These are phyloP conservation scores for Cryptosporidium sp. DNA, from an alignment of 169 alveolate genomes.

Conservation along the genomic window DNA sequence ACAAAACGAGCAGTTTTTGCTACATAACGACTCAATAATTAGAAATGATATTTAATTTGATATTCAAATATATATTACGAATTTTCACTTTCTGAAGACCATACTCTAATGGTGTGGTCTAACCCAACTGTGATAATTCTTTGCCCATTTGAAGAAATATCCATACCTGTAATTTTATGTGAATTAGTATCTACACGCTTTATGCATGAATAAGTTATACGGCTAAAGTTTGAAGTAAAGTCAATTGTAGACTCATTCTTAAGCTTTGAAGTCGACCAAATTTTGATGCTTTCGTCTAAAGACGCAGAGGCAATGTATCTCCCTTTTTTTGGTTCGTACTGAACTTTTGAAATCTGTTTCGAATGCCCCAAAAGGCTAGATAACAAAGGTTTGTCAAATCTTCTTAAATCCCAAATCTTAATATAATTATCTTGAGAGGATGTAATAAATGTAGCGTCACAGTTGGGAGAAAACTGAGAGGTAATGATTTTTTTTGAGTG, in stretches of 20 bases:
- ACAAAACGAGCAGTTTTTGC: slow-evolving; percentile 1
- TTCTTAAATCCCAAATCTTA: slow-evolving; percentile 91
- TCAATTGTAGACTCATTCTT: not conserved
- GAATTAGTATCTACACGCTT: slow-evolving; percentile 6
- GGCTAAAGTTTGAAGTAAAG: not conserved
- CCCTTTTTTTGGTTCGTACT: slow-evolving; percentile 62
- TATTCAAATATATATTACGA: not conserved
- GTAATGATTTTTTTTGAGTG: slow-evolving; percentile 84
- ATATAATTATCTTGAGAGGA: slow-evolving; percentile 89
- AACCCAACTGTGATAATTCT: slow-evolving; percentile 48
- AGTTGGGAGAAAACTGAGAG: slow-evolving; percentile 82
- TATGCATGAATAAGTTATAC: slow-evolving; percentile 19
- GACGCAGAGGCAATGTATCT: slow-evolving; percentile 50
- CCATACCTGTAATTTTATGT: slow-evolving; percentile 63
- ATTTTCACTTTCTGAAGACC: slow-evolving; percentile 19
- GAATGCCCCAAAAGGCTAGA: slow-evolving; percentile 40
- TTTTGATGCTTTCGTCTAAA: slow-evolving; percentile 30
- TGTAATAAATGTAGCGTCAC: slow-evolving; percentile 81
- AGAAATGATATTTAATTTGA: not conserved
- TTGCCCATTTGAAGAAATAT: slow-evolving; percentile 36
- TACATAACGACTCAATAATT: slow-evolving; percentile 6
- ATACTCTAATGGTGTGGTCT: slow-evolving; percentile 48
- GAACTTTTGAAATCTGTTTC: slow-evolving; percentile 51
- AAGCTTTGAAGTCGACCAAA: slow-evolving; percentile 28
- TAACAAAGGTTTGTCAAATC: slow-evolving; percentile 53